Base-by-base conservation (phyloP, 2,329 filamentous ascomycete species). In the Sporothrix inflata region DNA sequence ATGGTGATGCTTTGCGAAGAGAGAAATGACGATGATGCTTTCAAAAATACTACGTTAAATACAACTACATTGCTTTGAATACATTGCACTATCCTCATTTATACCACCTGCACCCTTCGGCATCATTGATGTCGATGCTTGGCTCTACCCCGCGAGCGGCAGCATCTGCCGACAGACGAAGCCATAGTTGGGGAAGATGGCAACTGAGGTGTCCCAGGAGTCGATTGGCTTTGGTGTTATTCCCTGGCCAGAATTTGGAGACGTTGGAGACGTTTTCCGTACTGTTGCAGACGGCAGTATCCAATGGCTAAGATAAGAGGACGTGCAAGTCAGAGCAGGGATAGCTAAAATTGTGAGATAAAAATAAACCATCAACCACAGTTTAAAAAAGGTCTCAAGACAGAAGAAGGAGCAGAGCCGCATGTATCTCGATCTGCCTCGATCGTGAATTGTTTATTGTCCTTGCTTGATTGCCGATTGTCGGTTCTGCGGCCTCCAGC, bases 151-250 rank as follows among this genome's bases (percentile, higher is more conserved):
- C 71, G 71, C 65, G 65, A 49, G 51, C 71, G 71, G 71, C 51
- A 72, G 71, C 71, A 69, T 72, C 71, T 72, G 71, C 71, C 71
- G 71, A 63, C 19, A 63, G 16, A 30, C 27, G 19, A 38, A 27
- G 40, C 19, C 38, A 45, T 21, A 6, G 9, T 42, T 24, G 60
- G 53, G 53, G 45, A 65, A 40, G 53, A 55, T 27, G 51, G 51
- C 51, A 27, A 24, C 51, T 19, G 55, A 45, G n/a, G 9, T 63
- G 27, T n/a, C n/a, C n/a, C n/a, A n/a, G n/a, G n/a, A n/a, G n/a
- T n/a, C n/a, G n/a, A n/a, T n/a, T n/a, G n/a, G n/a, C n/a, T n/a
- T n/a, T 67, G 40, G 40, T 42, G 42, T 16, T 27, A 27, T 49
- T 49, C 30, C 21, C 24, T 34, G 5, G 19, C 40, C 2, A 49